Evolutionary conservation across 805 yeast species (phyloP).

Genomic region (Candida hungchunana): DNA sequence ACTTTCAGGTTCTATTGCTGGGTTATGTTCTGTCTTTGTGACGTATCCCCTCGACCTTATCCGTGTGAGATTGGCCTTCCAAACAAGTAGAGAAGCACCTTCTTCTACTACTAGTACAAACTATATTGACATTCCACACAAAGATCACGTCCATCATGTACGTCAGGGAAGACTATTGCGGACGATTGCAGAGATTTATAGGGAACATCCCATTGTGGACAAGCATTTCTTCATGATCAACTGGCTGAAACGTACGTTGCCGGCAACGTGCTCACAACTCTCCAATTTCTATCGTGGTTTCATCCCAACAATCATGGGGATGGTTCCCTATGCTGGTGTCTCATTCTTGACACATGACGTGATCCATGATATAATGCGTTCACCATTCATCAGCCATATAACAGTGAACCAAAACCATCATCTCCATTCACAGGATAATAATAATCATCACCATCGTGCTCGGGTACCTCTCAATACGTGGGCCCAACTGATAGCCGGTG

Average conservation of each 20-base stretch:
- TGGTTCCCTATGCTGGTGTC: constrained; percentile 98
- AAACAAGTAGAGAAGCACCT: constrained; percentile 42
- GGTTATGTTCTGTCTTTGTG: constrained; percentile 77
- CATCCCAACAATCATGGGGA: constrained; percentile 88
- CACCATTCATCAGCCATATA: constrained; percentile 48
- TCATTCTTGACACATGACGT: constrained; percentile 92
- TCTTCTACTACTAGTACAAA: too few species aligned
- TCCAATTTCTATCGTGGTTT: constrained; percentile 89
- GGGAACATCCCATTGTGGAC: constrained; percentile 22
- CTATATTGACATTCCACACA: constrained; percentile 18
- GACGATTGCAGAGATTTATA: constrained; percentile 24
- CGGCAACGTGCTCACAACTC: constrained; percentile 17
- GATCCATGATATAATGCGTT: constrained; percentile 80
- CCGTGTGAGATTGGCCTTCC: constrained; percentile 88
- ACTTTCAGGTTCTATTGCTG: constrained; percentile 86
- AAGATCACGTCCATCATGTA: constrained; percentile 21
- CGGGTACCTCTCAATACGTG: constrained; percentile 74
- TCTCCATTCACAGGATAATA: constrained; percentile 15
- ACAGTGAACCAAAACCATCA: constrained; percentile 34
- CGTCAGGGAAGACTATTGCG: constrained; percentile 29
- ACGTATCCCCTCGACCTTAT: constrained; percentile 92
- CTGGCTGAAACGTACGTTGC: constrained; percentile 20
- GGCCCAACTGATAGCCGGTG: constrained; percentile 95
- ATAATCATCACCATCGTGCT: constrained; percentile 26
- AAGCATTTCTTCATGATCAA: constrained; percentile 21